Conservation (phyloP, 2,329 filamentous ascomycete genomes). For the Zelopaecilomyces penicillatus region DNA sequence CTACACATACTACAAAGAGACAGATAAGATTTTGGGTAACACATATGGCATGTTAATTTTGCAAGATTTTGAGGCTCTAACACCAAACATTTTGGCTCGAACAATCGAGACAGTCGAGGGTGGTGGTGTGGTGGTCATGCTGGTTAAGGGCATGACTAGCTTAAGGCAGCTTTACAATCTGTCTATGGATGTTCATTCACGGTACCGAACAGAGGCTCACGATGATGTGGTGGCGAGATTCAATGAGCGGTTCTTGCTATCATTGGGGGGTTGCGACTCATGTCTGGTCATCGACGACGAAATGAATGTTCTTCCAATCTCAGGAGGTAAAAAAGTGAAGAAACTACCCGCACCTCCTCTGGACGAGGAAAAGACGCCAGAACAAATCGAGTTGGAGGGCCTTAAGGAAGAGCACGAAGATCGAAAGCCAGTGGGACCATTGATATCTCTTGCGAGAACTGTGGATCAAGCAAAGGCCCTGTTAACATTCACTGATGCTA, state of each 20-base stretch:
- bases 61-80: conserved; percentile 96
- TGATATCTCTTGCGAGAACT: conserved; percentile 79
- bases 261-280: conserved; percentile 86
- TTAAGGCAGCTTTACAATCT: conserved; percentile 95
- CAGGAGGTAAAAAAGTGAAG: conserved; percentile 84
- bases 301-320: conserved; percentile 93
- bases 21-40: conserved; percentile 95
- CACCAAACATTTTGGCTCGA: conserved; percentile 88
- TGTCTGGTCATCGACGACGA: conserved; percentile 97
- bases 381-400: conserved; percentile 67
- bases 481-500: conserved; percentile 93
- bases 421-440: conserved; percentile 73
- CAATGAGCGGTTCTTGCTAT: conserved; percentile 95
- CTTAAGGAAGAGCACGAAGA: conserved; percentile 86
- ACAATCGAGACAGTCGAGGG: conserved; percentile 98
- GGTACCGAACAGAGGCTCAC: conserved; percentile 94
- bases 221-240: conserved; percentile 91
- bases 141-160: conserved; percentile 94
- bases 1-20: conserved; percentile 99
- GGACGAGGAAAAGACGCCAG: conserved; percentile 63
- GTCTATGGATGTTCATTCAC: conserved; percentile 95
- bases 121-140: conserved; percentile 79
- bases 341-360: conserved; percentile 68
- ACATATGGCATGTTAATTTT: conserved; percentile 98
- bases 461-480: conserved; percentile 94